A percentile compares a stretch with the other conserved stretches of the same genome.
These are phyloP conservation scores for Sergeia podlipaevii DNA, from an alignment of 208 protist genomes.

Conservation along the genomic window DNA sequence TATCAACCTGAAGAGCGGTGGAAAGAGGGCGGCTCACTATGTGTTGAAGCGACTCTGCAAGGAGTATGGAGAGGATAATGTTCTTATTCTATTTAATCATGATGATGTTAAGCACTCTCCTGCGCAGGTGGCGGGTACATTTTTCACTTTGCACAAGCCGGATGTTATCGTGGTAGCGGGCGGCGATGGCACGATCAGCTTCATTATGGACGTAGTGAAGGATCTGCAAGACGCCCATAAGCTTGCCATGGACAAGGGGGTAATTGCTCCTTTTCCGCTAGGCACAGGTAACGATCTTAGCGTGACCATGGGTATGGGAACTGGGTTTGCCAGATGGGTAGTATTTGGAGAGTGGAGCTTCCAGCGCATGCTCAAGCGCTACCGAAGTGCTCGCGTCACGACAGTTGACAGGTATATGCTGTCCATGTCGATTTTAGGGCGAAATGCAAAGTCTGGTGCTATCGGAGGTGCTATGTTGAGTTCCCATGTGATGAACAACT, in stretches of 20 bases:
- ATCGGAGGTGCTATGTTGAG: background rate
- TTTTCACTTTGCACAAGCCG: constrained; percentile 20
- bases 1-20: constrained; percentile 50
- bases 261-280: constrained; percentile 49
- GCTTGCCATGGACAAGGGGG: constrained; percentile 8
- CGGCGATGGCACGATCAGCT: constrained; percentile 59
- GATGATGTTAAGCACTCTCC: constrained; percentile 11
- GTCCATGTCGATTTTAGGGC: background rate
- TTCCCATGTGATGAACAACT: constrained; percentile 48
- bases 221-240: constrained; percentile 12
- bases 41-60: constrained; percentile 22
- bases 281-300: constrained; percentile 76
- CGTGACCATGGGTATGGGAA: constrained; percentile 53
- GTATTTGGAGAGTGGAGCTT: constrained; percentile 31
- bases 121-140: constrained; percentile 6
- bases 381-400: constrained; percentile 13
- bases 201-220: constrained; percentile 41
- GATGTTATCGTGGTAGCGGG: constrained; percentile 50
- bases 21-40: constrained; percentile 21
- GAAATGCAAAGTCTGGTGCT: too few species aligned
- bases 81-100: constrained; percentile 30
- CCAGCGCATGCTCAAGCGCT: constrained; percentile 15
- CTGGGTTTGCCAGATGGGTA: constrained; percentile 44
- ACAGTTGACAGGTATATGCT: constrained; percentile 43
- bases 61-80: constrained; percentile 21